Percentiles rank a stretch among this genome's conserved stretches.
Conservation (phyloP, 1,284 basidiomycete genomes). For the Pyrrhoderma noxium region DNA sequence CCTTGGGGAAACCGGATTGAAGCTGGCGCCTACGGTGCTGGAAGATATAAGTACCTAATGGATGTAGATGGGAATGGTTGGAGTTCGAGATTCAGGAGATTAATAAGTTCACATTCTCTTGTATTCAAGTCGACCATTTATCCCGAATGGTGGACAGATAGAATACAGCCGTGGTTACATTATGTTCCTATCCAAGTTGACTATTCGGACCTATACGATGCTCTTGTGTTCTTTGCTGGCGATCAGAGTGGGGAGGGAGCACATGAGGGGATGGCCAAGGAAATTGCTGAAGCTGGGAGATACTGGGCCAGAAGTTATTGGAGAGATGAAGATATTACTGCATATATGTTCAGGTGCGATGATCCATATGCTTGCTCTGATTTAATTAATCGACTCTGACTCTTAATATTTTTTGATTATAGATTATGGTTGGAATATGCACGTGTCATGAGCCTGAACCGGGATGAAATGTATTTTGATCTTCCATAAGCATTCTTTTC, state of each 20-base stretch:
- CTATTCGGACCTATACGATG: conserved; percentile 49
- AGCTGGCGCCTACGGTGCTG: conserved; percentile 26
- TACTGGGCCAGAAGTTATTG: conserved; percentile 56
- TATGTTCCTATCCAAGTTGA: conserved; percentile 53
- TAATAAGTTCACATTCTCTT: conserved; percentile 55
- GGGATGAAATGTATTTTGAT: conserved; percentile 26
- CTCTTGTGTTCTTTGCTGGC: conserved; percentile 52
- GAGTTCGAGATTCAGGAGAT: conserved; percentile 60
- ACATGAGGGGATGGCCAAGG: conserved; percentile 47
- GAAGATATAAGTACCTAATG: conserved; percentile 57
- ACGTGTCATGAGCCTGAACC: conserved; percentile 30
- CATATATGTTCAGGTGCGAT: conserved; percentile 55
- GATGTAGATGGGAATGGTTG: conserved; percentile 68
- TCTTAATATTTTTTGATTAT: neutral
- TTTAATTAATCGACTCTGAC: neutral
- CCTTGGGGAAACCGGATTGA: conserved; percentile 33
- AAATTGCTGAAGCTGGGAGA: conserved; percentile 50
- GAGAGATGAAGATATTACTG: conserved; percentile 57
- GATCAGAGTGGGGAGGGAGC: conserved; percentile 35
- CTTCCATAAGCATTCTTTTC: too few relatives aligned
- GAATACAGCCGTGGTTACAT: conserved; percentile 51
- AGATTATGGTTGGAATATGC: conserved; percentile 39
- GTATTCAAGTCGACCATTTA: conserved; percentile 60
- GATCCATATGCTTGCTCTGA: too few relatives aligned
- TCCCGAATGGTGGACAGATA: conserved; percentile 53